Base-by-base conservation (phyloP, 495 filamentous ascomycete genomes). In the Amorphotheca resinae region DNA sequence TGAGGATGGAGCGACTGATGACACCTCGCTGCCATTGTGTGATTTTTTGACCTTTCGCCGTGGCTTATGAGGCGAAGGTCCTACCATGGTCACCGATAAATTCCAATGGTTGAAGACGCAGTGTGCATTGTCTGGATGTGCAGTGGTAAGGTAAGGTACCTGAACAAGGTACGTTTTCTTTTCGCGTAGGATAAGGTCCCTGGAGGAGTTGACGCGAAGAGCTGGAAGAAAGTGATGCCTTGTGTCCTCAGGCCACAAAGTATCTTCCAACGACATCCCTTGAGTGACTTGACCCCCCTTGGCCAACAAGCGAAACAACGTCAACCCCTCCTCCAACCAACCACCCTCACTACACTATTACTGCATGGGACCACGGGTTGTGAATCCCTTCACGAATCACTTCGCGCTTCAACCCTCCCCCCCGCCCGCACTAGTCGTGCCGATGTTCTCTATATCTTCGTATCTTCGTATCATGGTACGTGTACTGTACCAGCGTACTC, bases 11-110 rank as follows among this genome's bases (percentile, higher is more conserved):
- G 49, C 41, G 11, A 43, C 22, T 3, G 52, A 43, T 9, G 49
- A 50, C 18, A 43, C 32, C 18, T 53, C 48, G 37, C 48, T 55
- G 22, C 43, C 45, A 45, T 55, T 47, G 33, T 41, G 31, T 9
- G 42, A 44, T 40, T 50, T 56, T 30, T 52, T 56, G 43, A 40
- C 42, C 46, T 48, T 52, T 44, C 53, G 53, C 50, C 53, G 42
- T 14, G 53, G 44, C 33, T 53, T 52, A 28, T 56, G 53, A 41
- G 53, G 53, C 32, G 53, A 56, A 41, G 49, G 48, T 33, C 38
- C 52, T 40, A 22, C 48, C 52, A 55, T 55, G 42, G 33, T 54
- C 48, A 51, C 40, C 52, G 44, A 38, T 14, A 9, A 36, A 31
- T 9, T 9, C 15, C 18, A 44, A 36, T 31, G 22, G 38, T 32